Base-by-base conservation (phyloP, 2,329 filamentous ascomycete genomes). In the Aureobasidium sp. region DNA sequence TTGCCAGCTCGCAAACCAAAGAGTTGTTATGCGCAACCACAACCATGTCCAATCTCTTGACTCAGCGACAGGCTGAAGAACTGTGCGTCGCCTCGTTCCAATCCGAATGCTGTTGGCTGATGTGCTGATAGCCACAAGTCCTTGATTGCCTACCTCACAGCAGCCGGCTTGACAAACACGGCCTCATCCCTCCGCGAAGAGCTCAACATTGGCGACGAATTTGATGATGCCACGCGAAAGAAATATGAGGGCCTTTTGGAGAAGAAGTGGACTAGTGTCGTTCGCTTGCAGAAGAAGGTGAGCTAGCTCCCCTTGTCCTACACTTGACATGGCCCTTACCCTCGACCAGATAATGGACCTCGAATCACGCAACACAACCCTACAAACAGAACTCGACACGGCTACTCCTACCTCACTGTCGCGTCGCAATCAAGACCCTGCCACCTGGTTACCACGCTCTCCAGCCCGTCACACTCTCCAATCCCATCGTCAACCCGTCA, bases 221-320 rank as follows among this genome's bases (percentile, higher is more conserved):
- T 95, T 70, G 91, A 96, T 72, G 81, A 89, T 65, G 83, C 84
- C 20, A 96, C 90, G 22, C 83, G 87, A 58, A 96, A 96, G 80
- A 96, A 96, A 77, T 97, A 97, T 78, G 91, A 96, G 76, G 89
- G 90, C 1, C 77, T 97, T 31, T 77, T 97, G 67, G 93, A 97
- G 81, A 97, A 96, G 84, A 97, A 97, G 80, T 97, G 93, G 93
- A 97, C 93, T 22, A 94, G 91, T 70, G 89, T 97, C 31, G 91
- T 97, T 70, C 84, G 93, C 65, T 76, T 97, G 74, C 93, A 97
- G 77, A 97, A 96, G 77, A 97, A 96, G 89, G 90, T 89, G 45
- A 49, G 36, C 15, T 3, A 25, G 22, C 22, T 25, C 22, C 22
- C 22, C 22, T 25, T 25, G 22, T 25, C 22, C 22, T 25, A 25